Conservation (phyloP, 768 basidiomycete species). For the Cyclocybe cylindracea region DNA sequence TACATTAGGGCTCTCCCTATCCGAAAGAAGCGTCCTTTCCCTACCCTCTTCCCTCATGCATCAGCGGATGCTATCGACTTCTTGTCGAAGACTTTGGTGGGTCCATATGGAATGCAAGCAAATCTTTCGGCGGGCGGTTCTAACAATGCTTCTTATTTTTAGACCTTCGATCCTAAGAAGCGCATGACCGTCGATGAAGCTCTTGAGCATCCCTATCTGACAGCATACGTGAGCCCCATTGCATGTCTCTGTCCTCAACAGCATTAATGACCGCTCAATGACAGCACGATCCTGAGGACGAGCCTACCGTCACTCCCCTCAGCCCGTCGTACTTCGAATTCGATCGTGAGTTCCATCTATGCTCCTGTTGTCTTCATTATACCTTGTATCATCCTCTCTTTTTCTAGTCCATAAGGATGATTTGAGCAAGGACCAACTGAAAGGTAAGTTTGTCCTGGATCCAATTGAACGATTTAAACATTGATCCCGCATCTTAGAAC, state of each 20-base stretch:
- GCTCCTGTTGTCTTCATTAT: conserved; percentile 2
- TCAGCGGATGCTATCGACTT: conserved; percentile 74
- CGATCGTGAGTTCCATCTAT: conserved; percentile 56
- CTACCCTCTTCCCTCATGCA: conserved; percentile 75
- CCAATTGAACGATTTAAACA: conserved; percentile 1
- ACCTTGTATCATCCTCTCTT: conserved; percentile 1
- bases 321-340: conserved; percentile 90
- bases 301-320: conserved; percentile 79
- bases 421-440: conserved; percentile 77
- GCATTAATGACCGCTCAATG: conserved; percentile 10
- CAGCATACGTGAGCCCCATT: conserved; percentile 60
- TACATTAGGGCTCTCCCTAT: conserved; percentile 88
- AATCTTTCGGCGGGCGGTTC: not conserved
- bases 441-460: conserved; percentile 33
- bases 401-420: conserved; percentile 66
- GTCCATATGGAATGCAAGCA: conserved; percentile 10
- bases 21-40: conserved; percentile 71
- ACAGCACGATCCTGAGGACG: conserved; percentile 87
- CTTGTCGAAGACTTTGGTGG: conserved; percentile 67
- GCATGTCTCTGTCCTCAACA: not conserved
- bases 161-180: conserved; percentile 90
- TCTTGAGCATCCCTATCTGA: conserved; percentile 79
- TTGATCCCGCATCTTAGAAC: conserved; percentile 38
- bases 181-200: conserved; percentile 83
- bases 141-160: not conserved